Evolutionary conservation across 345 rosid genomes (phyloP), one percentile per base, ranked within the genome.

Genomic region (Nasturtium officinale): DNA sequence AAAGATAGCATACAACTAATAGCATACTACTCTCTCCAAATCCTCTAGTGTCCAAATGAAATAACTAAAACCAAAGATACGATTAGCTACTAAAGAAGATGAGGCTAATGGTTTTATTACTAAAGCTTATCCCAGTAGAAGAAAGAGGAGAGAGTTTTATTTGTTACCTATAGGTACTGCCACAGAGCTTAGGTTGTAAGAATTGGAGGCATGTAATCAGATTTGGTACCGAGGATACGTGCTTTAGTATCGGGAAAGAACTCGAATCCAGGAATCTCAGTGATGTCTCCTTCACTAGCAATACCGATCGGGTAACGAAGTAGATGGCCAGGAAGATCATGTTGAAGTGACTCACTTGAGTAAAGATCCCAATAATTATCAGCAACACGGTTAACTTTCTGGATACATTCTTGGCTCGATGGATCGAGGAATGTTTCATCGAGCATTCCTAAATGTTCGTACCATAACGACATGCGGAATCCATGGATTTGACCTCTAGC

Each of bases 401-500:
- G 59, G 67, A 92, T 70, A 75, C 96, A 91, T 65, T 88, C 85
- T 74, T 78, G 76, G 9, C 80, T 83, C 28, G 91, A 94, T 21
- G 99, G 98, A 28, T 73, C 59, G 30, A 90, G 90, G 86, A 95
- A 95, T 4, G 87, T 32, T 47, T 89, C 89, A 56, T 90, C 84
- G 0, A 92, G 98, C 96, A 90, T 87, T 62, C 99, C 99, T 10
- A 95, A 83, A 82, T 95, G 99, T 75, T 95, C 99, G 7, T 95
- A 90, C 99, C 99, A 95, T 52, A 95, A 67, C 0, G 97, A 72
- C 97, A 92, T 82, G 4, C 99, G 93, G 90, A 95, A 95, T 18
- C 99, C 99, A 37, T 92, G 99, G 78, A 95, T 65, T 75, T 95
- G 96, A 61, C 99, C 99, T 13, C 96, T 79, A 7, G 98, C 96